These are phyloP conservation scores for Astrothelium subdiscretum DNA, from an alignment of 495 filamentous ascomycete genomes.

Conservation along the genomic window DNA sequence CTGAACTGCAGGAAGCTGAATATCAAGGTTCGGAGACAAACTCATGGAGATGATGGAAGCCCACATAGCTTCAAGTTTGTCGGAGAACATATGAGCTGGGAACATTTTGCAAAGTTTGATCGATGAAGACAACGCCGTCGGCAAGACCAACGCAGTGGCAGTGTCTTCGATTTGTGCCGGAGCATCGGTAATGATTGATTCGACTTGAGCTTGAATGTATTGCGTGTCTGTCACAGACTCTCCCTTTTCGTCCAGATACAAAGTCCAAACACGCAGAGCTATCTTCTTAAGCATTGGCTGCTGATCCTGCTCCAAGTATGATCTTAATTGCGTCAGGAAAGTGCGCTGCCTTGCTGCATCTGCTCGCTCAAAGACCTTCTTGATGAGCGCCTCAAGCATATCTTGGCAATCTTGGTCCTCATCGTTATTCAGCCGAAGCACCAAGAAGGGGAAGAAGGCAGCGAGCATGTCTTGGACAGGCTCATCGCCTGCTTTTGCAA, in stretches of 20 bases:
- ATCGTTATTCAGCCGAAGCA: constrained; percentile 79
- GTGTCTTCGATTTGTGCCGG: background rate
- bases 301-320: constrained; percentile 65
- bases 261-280: constrained; percentile 65
- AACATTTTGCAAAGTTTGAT: constrained; percentile 53
- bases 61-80: constrained; percentile 53
- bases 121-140: constrained; percentile 26
- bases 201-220: constrained; percentile 21
- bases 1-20: constrained; percentile 64
- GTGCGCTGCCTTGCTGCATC: constrained; percentile 57
- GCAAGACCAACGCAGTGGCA: background rate
- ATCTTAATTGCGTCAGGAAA: constrained; percentile 55
- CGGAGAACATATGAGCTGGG: constrained; percentile 48
- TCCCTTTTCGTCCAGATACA: constrained; percentile 65
- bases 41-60: constrained; percentile 49
- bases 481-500: constrained; percentile 69
- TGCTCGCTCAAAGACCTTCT: constrained; percentile 66
- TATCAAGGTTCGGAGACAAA: constrained; percentile 58
- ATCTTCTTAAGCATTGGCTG: constrained; percentile 58
- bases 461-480: constrained; percentile 69
- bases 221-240: constrained; percentile 50
- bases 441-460: constrained; percentile 74
- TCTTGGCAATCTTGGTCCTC: constrained; percentile 75
- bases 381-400: constrained; percentile 68
- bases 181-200: background rate